phyloP scores from a whole-genome alignment of 2,329 filamentous ascomycete genomes.

The Stachybotrys echinatus region DNA sequence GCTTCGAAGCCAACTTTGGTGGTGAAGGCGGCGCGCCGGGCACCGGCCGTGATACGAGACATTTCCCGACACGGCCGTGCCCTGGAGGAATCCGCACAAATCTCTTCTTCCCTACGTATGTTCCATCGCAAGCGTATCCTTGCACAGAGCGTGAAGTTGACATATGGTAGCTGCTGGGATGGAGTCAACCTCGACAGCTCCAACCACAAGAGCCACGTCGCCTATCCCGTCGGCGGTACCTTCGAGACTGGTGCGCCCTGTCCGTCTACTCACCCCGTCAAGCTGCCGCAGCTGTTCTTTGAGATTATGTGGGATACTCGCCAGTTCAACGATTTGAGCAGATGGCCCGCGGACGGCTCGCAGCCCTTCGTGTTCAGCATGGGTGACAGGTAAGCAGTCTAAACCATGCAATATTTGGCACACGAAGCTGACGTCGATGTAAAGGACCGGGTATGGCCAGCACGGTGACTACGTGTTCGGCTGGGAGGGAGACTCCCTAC shows the following conservation, averaged over 20 bases:
- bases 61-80: neutral
- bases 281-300: slow-evolving; percentile 33
- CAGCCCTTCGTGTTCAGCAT: slow-evolving; percentile 22
- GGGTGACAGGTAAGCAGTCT: slow-evolving; percentile 13
- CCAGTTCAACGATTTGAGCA: slow-evolving; percentile 24
- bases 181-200: neutral
- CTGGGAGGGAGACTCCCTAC: slow-evolving; percentile 26
- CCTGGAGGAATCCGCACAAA: neutral
- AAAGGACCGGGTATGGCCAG: slow-evolving; percentile 27
- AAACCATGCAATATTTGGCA: neutral
- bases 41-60: slow-evolving; percentile 11
- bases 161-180: neutral
- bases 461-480: slow-evolving; percentile 36
- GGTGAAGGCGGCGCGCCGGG: neutral
- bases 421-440: too few species aligned
- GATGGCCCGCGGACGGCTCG: slow-evolving; percentile 17
- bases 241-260: neutral
- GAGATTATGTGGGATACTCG: slow-evolving; percentile 35
- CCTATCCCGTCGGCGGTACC: neutral
- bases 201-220: neutral
- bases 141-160: neutral
- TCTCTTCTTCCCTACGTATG: neutral
- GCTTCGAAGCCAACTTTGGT: neutral
- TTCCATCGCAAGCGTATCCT: neutral
- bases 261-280: slow-evolving; percentile 31